Evolutionary conservation across 768 basidiomycete genomes (phyloP), one percentile per base, ranked within the genome.

Genomic region (Suillus weaverae): DNA sequence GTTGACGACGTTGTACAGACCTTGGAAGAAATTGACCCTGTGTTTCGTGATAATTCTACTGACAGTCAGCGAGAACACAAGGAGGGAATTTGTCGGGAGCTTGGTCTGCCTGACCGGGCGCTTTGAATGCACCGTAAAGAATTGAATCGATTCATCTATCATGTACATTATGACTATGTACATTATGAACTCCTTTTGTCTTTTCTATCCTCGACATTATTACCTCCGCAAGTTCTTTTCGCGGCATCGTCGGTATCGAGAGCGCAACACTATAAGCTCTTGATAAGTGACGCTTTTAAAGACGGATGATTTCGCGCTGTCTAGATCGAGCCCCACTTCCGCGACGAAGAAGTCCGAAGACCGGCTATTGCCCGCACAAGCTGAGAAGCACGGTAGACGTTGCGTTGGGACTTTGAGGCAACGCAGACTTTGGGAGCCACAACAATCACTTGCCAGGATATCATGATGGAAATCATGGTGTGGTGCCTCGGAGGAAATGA

Each of bases 21-120:
- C 1, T 59, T 76, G 59, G 75, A 76, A 62, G 75, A 77, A 44
- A 77, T 76, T 76, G 70, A 76, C 36, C 70, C 68, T 3, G 72
- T 70, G 18, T 76, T 76, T 66, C 76, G 74, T 9, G 76, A 76
- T 20, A 68, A 69, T 14, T 62, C 71, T 54, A 66, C 73, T 11
- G 74, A 73, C 1, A 66, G 67, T 56, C 73, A 73, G 60, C 72
- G 66, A 6, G 64, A 73, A 20, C 74, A 63, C 18, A 72, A 74
- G 76, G 66, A 64, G 30, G 48, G n/a, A 32, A 74, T 76, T 44
- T 73, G 70, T 59, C 69, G 67, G 18, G 66, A 74, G 22, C 69
- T 77, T 33, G 75, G 74, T 8, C 65, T 76, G 33, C 76, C 76
- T 16, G 22, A 44, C 16, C 69, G 63, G 22, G 74, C 73, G 5